Percentiles rank a stretch among this genome's conserved stretches.
phyloP scores from a whole-genome alignment of 495 filamentous ascomycete genomes.

The Penicillium ochrochloron region DNA sequence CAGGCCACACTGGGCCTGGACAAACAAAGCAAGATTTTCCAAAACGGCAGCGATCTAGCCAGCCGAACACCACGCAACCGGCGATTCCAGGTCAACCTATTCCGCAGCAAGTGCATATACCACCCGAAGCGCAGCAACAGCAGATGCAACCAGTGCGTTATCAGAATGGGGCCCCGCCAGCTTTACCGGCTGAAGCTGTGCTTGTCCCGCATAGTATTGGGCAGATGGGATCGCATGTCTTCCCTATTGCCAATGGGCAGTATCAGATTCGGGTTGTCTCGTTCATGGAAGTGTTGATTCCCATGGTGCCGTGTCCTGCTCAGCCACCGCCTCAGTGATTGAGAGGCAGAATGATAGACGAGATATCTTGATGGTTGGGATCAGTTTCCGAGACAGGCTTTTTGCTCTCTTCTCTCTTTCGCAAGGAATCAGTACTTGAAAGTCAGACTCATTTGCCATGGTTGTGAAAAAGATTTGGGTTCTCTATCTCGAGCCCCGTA shows the following conservation, averaged over 20 bases:
- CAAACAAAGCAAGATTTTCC: neutral
- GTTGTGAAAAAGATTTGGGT: neutral
- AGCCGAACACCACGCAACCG: neutral
- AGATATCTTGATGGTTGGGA: neutral
- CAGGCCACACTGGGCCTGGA: neutral
- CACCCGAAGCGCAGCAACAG: neutral
- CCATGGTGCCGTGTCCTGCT: neutral
- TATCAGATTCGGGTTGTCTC: slow-evolving; percentile 5
- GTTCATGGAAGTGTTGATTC: slow-evolving; percentile 4
- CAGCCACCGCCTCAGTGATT: neutral
- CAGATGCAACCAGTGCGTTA: neutral
- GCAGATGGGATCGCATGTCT: neutral
- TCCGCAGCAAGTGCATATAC: neutral
- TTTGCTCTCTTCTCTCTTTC: neutral
- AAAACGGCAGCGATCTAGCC: neutral
- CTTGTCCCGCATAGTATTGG: neutral
- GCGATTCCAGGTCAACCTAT: neutral
- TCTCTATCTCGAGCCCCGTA: slow-evolving; percentile 1
- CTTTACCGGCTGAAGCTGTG: neutral
- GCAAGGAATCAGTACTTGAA: neutral
- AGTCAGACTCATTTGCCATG: neutral
- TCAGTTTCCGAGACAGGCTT: neutral
- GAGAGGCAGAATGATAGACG: neutral
- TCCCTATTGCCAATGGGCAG: neutral
- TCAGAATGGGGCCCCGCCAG: neutral